A percentile compares a stretch with the other conserved stretches of the same genome.
Evolutionary conservation across 2,329 filamentous ascomycete species (phyloP).

Genomic region (Alternaria sp.): DNA sequence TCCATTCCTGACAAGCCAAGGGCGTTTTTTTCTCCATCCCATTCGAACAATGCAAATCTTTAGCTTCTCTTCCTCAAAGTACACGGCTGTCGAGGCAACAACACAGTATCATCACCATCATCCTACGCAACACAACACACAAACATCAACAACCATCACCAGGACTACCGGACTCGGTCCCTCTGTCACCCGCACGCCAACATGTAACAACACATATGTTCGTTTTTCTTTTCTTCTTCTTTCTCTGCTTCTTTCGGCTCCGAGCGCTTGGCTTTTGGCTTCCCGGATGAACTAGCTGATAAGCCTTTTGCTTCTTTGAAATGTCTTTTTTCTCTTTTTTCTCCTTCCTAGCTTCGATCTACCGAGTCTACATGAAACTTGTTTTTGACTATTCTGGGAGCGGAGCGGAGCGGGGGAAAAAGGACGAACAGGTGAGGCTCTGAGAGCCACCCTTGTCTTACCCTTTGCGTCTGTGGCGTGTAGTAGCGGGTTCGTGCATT

Average conservation of each 20-base stretch:
- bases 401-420: background rate
- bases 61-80: background rate
- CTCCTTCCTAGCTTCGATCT: background rate
- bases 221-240: constrained; percentile 10
- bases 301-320: background rate
- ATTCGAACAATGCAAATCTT: constrained; percentile 12
- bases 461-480: background rate
- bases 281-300: background rate
- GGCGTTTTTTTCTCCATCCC: constrained; percentile 1
- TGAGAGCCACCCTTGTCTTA: background rate
- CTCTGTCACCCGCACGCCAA: constrained; percentile 10
- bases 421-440: background rate
- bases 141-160: constrained; percentile 10
- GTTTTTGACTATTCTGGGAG: background rate
- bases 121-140: background rate
- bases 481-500: background rate
- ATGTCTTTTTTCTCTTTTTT: background rate
- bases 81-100: constrained; percentile 6
- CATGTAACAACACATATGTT: constrained; percentile 20
- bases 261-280: constrained; percentile 11
- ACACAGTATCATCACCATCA: background rate
- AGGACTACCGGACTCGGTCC: constrained; percentile 7
- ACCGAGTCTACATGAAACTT: background rate
- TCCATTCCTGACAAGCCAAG: constrained; percentile 2
- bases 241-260: background rate